phyloP scores from a whole-genome alignment of 2,329 filamentous ascomycete species.

The Samsoniella hepiali region DNA sequence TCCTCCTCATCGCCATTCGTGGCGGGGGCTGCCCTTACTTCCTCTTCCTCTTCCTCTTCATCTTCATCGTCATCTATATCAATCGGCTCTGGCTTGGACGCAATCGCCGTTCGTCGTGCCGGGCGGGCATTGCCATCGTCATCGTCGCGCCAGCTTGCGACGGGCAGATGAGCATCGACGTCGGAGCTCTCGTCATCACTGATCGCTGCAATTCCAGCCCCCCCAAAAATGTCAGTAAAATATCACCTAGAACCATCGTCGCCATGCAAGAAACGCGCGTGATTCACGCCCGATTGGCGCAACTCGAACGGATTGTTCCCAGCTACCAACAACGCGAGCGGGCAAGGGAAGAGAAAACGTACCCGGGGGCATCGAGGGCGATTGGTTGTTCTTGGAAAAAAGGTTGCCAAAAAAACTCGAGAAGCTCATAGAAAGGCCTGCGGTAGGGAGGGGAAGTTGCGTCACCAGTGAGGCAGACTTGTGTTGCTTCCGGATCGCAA shows the following conservation, averaged over 20 bases:
- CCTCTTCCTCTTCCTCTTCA: conserved; percentile 44
- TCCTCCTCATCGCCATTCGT: conserved; percentile 5
- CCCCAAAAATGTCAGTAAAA: not conserved
- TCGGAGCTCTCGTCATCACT: conserved; percentile 38
- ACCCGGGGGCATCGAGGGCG: conserved; percentile 16
- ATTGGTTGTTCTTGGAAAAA: not conserved
- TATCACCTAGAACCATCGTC: not conserved
- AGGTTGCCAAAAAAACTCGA: conserved; percentile 13
- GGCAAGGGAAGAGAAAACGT: not conserved
- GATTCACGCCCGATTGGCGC: not conserved
- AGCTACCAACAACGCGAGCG: not conserved
- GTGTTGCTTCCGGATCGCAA: not conserved
- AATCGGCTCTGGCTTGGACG: conserved; percentile 33
- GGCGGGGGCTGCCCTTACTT: conserved; percentile 17
- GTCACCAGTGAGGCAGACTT: not conserved
- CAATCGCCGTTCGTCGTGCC: conserved; percentile 25
- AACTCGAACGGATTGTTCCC: not conserved
- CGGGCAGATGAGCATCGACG: conserved; percentile 26
- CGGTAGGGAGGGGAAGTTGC: not conserved
- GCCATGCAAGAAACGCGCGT: not conserved
- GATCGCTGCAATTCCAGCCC: conserved; percentile 29
- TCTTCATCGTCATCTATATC: conserved; percentile 38
- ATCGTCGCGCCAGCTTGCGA: conserved; percentile 26
- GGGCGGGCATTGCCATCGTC: conserved; percentile 20
- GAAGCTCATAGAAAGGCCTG: conserved; percentile 9